Base-by-base conservation (phyloP, 106 monocot genomes). In the Agapanthus africanus region DNA sequence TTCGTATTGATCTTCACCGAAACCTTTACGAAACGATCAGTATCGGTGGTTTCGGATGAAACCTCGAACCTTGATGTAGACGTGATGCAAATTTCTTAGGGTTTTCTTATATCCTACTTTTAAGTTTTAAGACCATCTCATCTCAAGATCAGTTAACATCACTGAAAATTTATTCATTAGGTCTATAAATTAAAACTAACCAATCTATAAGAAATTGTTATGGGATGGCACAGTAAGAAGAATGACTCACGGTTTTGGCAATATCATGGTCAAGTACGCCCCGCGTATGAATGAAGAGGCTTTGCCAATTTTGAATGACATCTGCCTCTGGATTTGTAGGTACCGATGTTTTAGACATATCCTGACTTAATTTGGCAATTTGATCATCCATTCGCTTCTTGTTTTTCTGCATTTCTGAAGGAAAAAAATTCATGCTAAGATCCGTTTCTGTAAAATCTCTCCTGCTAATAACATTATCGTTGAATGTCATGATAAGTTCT, bases 231-330 rank as follows among this genome's bases (percentile, higher is more conserved):
- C n/a, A n/a, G n/a, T n/a, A n/a, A n/a, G n/a, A 37, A 65, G 46
- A 76, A 62, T 16, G 46, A 79, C 79, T 84, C 70, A 84, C 84
- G 67, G 77, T 68, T 41, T 77, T 35, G 22, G 73, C 39, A 64
- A 76, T 63, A 79, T 84, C 84, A 73, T 38, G 69, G 6, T 37
- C 38, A 47, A 84, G 70, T 14, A 44, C 28, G 41, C 65, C 54
- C 40, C 77, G 76, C 25, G 79, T 84, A 28, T 70, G 76, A 22
- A 66, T 9, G 23, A 84, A 79, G 41, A 84, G 79, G 13, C 54
- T 49, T 30, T 73, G 79, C 76, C 84, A 84, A 18, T 68, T 73
- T 60, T 76, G 72, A 79, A 76, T 60, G 19, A 84, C 73, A 66
- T 84, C 84, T 59, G 18, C 37, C 66, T 84, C 84, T 46, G 74